phyloP scores from a whole-genome alignment of 2,329 filamentous ascomycete species.

The Colletotrichum cordylinicola region DNA sequence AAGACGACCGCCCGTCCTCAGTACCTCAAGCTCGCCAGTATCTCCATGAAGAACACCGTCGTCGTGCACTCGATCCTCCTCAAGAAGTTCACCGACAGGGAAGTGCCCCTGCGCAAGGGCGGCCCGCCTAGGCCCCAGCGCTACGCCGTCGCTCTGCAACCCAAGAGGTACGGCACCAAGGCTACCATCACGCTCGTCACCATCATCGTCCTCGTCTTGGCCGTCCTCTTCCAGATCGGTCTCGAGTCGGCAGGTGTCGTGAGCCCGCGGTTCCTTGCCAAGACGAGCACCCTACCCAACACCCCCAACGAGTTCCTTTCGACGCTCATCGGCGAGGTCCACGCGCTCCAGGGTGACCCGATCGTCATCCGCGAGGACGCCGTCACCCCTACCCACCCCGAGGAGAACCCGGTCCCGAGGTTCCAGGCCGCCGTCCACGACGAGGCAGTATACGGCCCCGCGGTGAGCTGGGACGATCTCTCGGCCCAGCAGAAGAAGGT shows the following conservation, averaged over 20 bases:
- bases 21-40: conserved; percentile 80
- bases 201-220: conserved; percentile 64
- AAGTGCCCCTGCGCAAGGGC: conserved; percentile 36
- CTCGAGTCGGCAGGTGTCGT: conserved; percentile 67
- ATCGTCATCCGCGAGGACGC: conserved; percentile 43
- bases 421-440: conserved; percentile 52
- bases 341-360: conserved; percentile 37
- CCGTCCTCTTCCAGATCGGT: conserved; percentile 67
- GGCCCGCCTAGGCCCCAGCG: conserved; percentile 59
- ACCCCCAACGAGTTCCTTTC: conserved; percentile 37
- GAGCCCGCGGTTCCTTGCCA: conserved; percentile 42
- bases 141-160: conserved; percentile 71
- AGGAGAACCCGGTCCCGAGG: conserved; percentile 25
- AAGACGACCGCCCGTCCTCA: conserved; percentile 50
- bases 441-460: conserved; percentile 52
- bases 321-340: conserved; percentile 40
- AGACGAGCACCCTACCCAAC: neutral
- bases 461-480: conserved; percentile 76
- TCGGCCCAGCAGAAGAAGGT: conserved; percentile 62
- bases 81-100: conserved; percentile 45
- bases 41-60: conserved; percentile 80
- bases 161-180: conserved; percentile 55
- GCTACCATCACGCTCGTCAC: conserved; percentile 60
- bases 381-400: conserved; percentile 20
- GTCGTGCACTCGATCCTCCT: conserved; percentile 82